Conservation (phyloP, 192 early-diverging fungal genomes). For the Linnemannia elongata region DNA sequence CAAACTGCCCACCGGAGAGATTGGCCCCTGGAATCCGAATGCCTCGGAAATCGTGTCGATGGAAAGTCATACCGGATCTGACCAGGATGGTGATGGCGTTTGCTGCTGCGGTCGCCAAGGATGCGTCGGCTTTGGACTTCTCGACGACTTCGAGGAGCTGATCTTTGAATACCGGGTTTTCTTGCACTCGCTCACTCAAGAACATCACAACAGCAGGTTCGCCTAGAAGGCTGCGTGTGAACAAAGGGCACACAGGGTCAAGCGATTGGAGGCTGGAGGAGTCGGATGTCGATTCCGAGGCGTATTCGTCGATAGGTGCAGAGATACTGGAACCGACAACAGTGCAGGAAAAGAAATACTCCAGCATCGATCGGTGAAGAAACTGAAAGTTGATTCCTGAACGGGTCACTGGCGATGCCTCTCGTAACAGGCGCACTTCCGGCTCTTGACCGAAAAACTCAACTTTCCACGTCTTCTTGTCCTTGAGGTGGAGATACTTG, state of each 20-base stretch:
- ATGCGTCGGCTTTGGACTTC: not conserved
- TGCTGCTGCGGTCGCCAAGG: not conserved
- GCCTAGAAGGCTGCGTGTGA: not conserved
- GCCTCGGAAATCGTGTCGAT: not conserved
- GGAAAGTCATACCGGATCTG: not conserved
- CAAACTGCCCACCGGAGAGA: not conserved
- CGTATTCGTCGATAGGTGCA: not conserved
- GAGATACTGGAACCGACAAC: not conserved
- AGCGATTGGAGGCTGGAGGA: not conserved
- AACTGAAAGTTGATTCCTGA: not conserved
- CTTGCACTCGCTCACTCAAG: not conserved
- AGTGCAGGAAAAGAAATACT: not conserved
- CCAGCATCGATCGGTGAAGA: not conserved
- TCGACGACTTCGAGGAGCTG: not conserved
- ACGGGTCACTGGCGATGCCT: not conserved
- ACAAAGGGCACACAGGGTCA: not conserved
- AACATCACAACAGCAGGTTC: not conserved
- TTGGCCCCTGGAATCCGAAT: slow-evolving; percentile 13
- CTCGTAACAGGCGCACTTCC: not conserved
- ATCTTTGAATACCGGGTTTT: not conserved
- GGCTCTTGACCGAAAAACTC: not conserved
- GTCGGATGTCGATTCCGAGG: not conserved
- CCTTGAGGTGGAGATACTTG: not conserved
- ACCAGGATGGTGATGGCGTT: slow-evolving; percentile 3
- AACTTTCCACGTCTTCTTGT: not conserved